Base-by-base conservation (phyloP, 2,329 filamentous ascomycete genomes). In the Talaromyces atroroseus region DNA sequence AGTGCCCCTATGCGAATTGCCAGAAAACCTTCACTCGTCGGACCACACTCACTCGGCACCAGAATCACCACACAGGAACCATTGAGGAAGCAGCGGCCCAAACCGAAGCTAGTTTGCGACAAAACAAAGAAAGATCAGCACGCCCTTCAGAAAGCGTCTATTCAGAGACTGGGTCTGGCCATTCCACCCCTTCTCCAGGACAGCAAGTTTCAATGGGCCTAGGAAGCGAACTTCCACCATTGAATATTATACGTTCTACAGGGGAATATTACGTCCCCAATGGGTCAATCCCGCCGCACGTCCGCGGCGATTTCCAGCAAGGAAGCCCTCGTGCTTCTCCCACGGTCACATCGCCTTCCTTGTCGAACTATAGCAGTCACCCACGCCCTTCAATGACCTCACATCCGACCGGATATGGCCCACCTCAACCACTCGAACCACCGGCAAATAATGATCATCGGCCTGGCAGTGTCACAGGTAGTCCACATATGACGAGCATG, bases 1-100 rank as follows among this genome's bases (percentile, higher is more conserved):
- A 96, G 73, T 99, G 94, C 75, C 92, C 92, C 1, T 97, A 94
- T 66, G 92, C 91, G 58, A 92, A 96, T 71, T 99, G 94, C 73
- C 92, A 97, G 70, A 97, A 97, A 81, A 97, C 92, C 0, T 99
- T 99, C 68, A 99, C 94, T 10, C 87, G 94, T 57, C 88, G 92
- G 62, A 97, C 94, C 0, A 97, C 94, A 2, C 79, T 99, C 60
- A 99, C 92, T 2, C 85, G 94, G 51, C 94, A 99, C 70, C 91
- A 96, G 74, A 96, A 95, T 65, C 90, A 95, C 66, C 94, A 97
- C 72, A 95, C 89, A 20, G 94, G 92, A 44, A 96, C 92, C 0
- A 89, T 96, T 16, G 92, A 96, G 71, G 92, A 97, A 72, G 90
- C 92, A 8, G 91, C 91, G 2, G 89, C 86, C 2, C 90, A 91